These are phyloP conservation scores for Exophiala bonariae DNA, from an alignment of 2,329 filamentous ascomycete species.

Conservation along the genomic window DNA sequence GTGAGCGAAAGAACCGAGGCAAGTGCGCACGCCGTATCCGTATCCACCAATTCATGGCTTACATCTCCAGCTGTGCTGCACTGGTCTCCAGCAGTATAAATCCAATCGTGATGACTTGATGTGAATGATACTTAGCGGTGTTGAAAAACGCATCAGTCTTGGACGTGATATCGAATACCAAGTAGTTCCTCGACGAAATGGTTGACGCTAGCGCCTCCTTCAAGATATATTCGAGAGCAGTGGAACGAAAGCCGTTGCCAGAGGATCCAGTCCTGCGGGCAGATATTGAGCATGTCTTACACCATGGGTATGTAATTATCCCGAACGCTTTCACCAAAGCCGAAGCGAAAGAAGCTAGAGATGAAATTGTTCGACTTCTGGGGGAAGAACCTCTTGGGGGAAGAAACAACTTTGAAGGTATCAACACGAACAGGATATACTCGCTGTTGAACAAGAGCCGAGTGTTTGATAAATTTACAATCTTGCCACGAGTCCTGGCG, in stretches of 20 bases:
- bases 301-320: conserved; percentile 40
- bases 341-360: conserved; percentile 33
- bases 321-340: conserved; percentile 33
- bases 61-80: too few species aligned
- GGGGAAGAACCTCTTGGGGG: conserved; percentile 32
- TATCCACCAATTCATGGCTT: too few species aligned
- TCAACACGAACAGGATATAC: conserved; percentile 40
- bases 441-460: conserved; percentile 41
- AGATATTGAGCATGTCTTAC: conserved; percentile 33
- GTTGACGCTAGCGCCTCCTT: conserved; percentile 1
- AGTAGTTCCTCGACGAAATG: too few species aligned
- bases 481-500: conserved; percentile 37
- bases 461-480: conserved; percentile 39
- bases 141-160: too few species aligned
- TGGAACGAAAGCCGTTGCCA: conserved; percentile 15
- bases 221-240: conserved; percentile 14
- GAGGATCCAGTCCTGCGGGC: conserved; percentile 26
- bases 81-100: too few species aligned
- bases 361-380: conserved; percentile 36
- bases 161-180: background rate
- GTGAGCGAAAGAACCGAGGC: too few species aligned
- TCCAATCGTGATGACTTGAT: too few species aligned
- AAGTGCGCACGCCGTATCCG: too few species aligned
- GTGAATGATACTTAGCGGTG: too few species aligned
- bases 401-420: conserved; percentile 40